Evolutionary conservation across 1,284 basidiomycete species (phyloP), one percentile per base, ranked within the genome.

Genomic region (Erythrobasidium hasegawianum): DNA sequence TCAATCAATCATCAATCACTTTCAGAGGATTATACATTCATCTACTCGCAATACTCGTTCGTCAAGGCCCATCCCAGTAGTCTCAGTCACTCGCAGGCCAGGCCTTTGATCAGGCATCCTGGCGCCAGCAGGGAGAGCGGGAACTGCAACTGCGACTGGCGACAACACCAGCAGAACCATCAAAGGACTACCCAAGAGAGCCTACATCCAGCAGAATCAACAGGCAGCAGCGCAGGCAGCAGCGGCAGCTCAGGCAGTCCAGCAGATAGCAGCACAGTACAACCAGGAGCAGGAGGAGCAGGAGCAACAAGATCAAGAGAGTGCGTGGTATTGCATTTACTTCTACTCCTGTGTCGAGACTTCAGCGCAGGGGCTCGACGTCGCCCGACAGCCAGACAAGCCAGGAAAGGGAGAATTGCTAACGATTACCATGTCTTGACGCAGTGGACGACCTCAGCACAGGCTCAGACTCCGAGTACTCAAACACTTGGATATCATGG

Each of bases 401-500:
- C 39, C 27, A 55, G 22, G n/a, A 47, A 14, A 18, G 8, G 16
- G 7, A 5, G 5, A 5, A 5, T 18, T 47, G n/a, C 22, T 47
- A 16, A 47, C 54, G 14, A 16, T 56, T 18, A 33, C 10, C 3
- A 39, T 11, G 33, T 33, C n/a, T n/a, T n/a, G n/a, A 5, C 5
- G 33, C 64, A 70, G 70, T 73, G 71, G 72, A 73, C 68, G 73
- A 73, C 55, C 50, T 70, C 24, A 71, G 71, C 24, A 69, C 72
- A n/a, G 71, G 71, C 29, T 74, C 73, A 14, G 71, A 70, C 13
- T 73, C 72, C 20, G 68, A 69, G 29, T 73, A 73, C 68, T 69
- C 73, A 57, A 72, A 72, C 69, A 71, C 55, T 4, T 97, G 94
- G 94, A 94, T 96, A 74, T 91, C 92, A 5, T 97, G 95, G 95